Conservation (phyloP, 1,284 basidiomycete genomes). For the Mycena sp. region DNA sequence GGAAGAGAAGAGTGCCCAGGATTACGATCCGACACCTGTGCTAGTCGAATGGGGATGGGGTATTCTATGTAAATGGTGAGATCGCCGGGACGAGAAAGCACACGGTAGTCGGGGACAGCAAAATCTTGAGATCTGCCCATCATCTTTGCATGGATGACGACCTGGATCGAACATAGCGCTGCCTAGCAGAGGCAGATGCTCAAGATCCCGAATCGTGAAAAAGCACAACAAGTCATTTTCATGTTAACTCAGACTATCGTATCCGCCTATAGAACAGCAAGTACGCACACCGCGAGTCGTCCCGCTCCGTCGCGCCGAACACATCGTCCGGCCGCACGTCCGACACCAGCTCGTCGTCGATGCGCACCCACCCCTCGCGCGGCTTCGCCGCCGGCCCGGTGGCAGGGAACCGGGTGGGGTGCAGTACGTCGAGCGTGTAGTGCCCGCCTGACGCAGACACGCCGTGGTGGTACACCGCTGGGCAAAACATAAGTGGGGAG, state of each 20-base stretch:
- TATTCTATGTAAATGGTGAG: too few species aligned
- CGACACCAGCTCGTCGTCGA: conserved; percentile 80
- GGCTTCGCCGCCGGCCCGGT: conserved; percentile 11
- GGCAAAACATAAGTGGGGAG: not conserved
- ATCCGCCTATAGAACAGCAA: conserved; percentile 84
- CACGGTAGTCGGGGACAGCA: too few species aligned
- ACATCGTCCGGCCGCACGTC: conserved; percentile 80
- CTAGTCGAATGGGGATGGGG: too few species aligned
- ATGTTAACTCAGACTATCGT: conserved; percentile 33
- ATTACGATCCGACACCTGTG: too few species aligned
- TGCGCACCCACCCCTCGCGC: conserved; percentile 86
- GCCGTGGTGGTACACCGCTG: conserved; percentile 96
- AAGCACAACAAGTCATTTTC: not conserved
- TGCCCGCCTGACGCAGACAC: conserved; percentile 92
- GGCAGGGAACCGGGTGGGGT: conserved; percentile 72
- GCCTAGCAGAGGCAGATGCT: too few species aligned
- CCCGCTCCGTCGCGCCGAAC: conserved; percentile 65
- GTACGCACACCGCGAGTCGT: conserved; percentile 83
- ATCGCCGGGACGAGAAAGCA: too few species aligned
- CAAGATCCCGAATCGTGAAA: not conserved
- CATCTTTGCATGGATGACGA: too few species aligned
- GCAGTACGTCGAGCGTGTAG: conserved; percentile 93
- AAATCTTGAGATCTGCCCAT: too few species aligned
- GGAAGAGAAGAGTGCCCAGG: too few species aligned
- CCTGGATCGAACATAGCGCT: too few species aligned